Conservation (phyloP, 202 grass and related monocot genomes). For the Saccharum hybrid region DNA sequence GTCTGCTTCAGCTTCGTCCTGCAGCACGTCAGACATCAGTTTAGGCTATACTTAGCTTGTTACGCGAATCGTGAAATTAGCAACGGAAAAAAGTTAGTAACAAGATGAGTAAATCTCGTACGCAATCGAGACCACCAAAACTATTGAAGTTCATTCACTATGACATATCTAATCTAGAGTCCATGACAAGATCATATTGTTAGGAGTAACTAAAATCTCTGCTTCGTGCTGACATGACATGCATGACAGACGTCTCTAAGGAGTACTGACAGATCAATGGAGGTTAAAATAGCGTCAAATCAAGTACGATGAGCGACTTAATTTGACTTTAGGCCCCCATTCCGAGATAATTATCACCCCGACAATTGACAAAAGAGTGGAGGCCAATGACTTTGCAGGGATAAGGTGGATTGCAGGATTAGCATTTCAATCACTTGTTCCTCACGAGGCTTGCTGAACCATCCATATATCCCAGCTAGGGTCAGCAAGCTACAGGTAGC, state of each 20-base stretch:
- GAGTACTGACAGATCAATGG: neutral
- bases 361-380: neutral
- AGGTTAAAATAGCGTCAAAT: conserved; percentile 23
- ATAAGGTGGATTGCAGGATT: conserved; percentile 20
- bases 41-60: no score
- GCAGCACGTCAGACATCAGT: neutral
- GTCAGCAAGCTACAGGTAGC: conserved; percentile 38
- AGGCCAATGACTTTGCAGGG: conserved; percentile 18
- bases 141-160: neutral
- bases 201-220: neutral
- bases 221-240: neutral
- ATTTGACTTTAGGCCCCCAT: conserved; percentile 48
- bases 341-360: conserved; percentile 42
- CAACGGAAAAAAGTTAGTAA: neutral
- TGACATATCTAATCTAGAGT: neutral
- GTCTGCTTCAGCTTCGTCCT: conserved; percentile 99
- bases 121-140: neutral
- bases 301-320: conserved; percentile 18
- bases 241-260: neutral
- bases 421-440: conserved; percentile 13
- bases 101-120: neutral
- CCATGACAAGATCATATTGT: neutral
- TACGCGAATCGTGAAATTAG: neutral
- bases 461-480: neutral
- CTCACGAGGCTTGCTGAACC: conserved; percentile 26